Base-by-base conservation (phyloP, 208 protist genomes). In the Crithidia acanthocephali region DNA sequence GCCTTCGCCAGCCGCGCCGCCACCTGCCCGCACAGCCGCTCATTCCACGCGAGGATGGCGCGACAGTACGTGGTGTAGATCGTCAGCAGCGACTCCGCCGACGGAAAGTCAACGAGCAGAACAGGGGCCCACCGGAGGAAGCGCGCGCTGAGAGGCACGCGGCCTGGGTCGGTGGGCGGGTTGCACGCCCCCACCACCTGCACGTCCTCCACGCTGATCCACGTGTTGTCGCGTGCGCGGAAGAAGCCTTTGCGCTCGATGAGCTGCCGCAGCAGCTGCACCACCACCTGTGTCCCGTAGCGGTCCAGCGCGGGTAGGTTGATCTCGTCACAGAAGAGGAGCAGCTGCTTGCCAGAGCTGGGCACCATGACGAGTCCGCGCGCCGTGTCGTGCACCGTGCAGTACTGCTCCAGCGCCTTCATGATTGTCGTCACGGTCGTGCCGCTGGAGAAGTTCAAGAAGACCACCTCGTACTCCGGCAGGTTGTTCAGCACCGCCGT, bases 291-390 rank as follows among this genome's bases (percentile, higher is more conserved):
- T 45, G 99, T 99, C 50, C 98, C 99, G 83, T 99, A 99, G 56
- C 86, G 87, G 80, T 99, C 98, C 8, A 90, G 58, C 10, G 88
- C 87, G 2, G 99, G 99, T 50, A 99, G 86, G 76, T 99, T 99
- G 79, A 99, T 97, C 81, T 99, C 99, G 85, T 99, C 99, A 85
- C 98, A 99, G 76, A 99, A 99, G 23, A 99, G 79, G 0, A 99
- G 89, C 18, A 99, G 86, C 77, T 92, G 91, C 80, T 98, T 99
- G 6, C 89, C 86, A 30, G 86, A 86, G 20, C 77, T 80, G 4
- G 98, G 98, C 33, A 88, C 72, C 61, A 99, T 85, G 13, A 99
- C 90, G 47, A 91, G 85, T 5, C 97, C 98, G 42, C 84, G 73
- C 0, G 92, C 82, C 16, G 97, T 99, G 66, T 94, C 91, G 60